These are phyloP conservation scores for Amanita subjunquillea DNA, from an alignment of 768 basidiomycete genomes.

Conservation along the genomic window DNA sequence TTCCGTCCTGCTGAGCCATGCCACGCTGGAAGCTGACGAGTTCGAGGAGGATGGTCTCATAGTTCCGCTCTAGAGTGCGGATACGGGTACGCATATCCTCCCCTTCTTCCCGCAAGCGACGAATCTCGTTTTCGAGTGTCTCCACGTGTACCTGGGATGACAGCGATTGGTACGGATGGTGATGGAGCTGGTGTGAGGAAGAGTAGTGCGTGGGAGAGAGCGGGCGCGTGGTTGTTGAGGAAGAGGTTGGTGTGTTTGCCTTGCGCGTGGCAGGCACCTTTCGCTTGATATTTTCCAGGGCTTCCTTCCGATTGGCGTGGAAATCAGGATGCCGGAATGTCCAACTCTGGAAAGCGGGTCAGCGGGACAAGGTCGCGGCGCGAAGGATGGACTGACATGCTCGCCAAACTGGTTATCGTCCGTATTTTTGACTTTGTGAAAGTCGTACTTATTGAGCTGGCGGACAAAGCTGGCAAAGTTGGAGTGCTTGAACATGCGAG, in stretches of 20 bases:
- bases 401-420: conserved; percentile 68
- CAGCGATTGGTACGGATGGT: conserved; percentile 6
- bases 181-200: conserved; percentile 16
- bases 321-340: conserved; percentile 54
- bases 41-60: conserved; percentile 59
- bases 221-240: conserved; percentile 8
- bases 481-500: conserved; percentile 90
- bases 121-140: conserved; percentile 38
- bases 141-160: conserved; percentile 15
- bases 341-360: conserved; percentile 29
- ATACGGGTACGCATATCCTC: conserved; percentile 45
- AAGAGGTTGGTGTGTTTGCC: conserved; percentile 12
- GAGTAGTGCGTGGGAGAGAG: conserved; percentile 15
- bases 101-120: conserved; percentile 33
- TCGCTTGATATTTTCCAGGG: conserved; percentile 50
- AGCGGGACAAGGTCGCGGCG: background rate
- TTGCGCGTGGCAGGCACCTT: conserved; percentile 48
- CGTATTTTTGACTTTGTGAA: conserved; percentile 90
- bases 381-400: conserved; percentile 29
- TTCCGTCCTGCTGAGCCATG: conserved; percentile 75
- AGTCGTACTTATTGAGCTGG: conserved; percentile 94
- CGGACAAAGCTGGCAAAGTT: conserved; percentile 91
- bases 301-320: conserved; percentile 41
- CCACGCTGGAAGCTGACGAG: conserved; percentile 47
- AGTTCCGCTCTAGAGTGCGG: conserved; percentile 49